phyloP scores from a whole-genome alignment of 805 yeast genomes.

The Candida qinlingensis region DNA sequence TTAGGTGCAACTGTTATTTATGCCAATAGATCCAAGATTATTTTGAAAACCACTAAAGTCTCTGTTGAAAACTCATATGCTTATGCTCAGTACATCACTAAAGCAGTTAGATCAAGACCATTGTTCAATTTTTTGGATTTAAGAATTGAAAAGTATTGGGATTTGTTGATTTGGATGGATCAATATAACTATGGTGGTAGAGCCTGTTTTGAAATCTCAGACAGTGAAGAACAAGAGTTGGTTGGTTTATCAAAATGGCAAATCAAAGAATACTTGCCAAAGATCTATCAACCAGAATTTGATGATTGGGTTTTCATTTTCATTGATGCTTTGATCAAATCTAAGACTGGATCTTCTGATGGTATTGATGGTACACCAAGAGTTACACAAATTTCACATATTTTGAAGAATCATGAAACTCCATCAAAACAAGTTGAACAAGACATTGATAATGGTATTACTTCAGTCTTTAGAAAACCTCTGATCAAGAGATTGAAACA shows the following conservation, averaged over 20 bases:
- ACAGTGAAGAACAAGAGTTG: constrained; percentile 32
- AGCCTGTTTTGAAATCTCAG: constrained; percentile 35
- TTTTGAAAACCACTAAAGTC: constrained; percentile 68
- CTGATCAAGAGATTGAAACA: constrained; percentile 61
- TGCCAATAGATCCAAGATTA: constrained; percentile 72
- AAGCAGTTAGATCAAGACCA: constrained; percentile 74
- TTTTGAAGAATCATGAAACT: constrained; percentile 37
- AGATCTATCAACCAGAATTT: constrained; percentile 73
- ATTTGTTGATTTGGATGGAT: constrained; percentile 92
- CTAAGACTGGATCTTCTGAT: constrained; percentile 33
- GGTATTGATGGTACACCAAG: constrained; percentile 47
- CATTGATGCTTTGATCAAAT: constrained; percentile 59
- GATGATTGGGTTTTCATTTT: constrained; percentile 81
- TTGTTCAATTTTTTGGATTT: constrained; percentile 79
- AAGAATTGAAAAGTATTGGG: constrained; percentile 79
- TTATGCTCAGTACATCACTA: constrained; percentile 76
- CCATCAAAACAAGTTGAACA: constrained; percentile 26
- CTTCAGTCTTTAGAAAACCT: constrained; percentile 55
- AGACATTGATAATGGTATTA: constrained; percentile 41
- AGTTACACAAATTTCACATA: constrained; percentile 61
- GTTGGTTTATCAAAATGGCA: constrained; percentile 68
- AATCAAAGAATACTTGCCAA: constrained; percentile 66
- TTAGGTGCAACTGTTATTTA: constrained; percentile 77
- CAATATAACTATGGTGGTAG: constrained; percentile 80
- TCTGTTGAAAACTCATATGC: constrained; percentile 87